phyloP scores from a whole-genome alignment of 2,329 filamentous ascomycete species.

The Aspergillus sp. region DNA sequence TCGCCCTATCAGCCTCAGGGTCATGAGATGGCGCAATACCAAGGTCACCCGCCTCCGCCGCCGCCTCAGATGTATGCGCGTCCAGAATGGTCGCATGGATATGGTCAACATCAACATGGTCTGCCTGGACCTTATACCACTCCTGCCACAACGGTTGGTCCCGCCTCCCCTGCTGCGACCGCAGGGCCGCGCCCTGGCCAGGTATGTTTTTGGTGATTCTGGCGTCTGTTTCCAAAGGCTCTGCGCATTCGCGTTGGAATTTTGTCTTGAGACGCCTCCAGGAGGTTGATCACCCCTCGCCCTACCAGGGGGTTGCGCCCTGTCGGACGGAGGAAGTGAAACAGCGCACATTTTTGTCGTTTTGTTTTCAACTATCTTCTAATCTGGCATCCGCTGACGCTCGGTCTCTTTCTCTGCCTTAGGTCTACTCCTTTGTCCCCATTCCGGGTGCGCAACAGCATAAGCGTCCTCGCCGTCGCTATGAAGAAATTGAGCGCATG shows the following conservation, averaged over 20 bases:
- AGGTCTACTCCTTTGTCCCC: slow-evolving; percentile 97
- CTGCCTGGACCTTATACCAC: slow-evolving; percentile 49
- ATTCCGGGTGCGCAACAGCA: slow-evolving; percentile 97
- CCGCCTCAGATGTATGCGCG: slow-evolving; percentile 48
- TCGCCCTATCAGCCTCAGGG: slow-evolving; percentile 80
- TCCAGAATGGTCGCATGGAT: slow-evolving; percentile 46
- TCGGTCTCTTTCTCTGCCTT: slow-evolving; percentile 23
- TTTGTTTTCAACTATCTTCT: not conserved
- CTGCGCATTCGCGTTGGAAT: slow-evolving; percentile 23
- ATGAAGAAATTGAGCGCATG: slow-evolving; percentile 99
- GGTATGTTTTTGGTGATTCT: slow-evolving; percentile 51
- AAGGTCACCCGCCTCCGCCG: slow-evolving; percentile 45
- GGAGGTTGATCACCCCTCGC: slow-evolving; percentile 8
- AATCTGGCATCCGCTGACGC: not conserved
- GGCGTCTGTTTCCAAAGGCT: slow-evolving; percentile 29
- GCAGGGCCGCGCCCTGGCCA: slow-evolving; percentile 61
- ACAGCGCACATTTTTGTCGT: slow-evolving; percentile 22
- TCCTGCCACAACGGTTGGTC: slow-evolving; percentile 57
- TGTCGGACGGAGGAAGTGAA: slow-evolving; percentile 11
- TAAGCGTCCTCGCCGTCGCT: slow-evolving; percentile 87
- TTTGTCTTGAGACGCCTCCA: slow-evolving; percentile 28
- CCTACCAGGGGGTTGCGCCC: slow-evolving; percentile 14
- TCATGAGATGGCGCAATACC: slow-evolving; percentile 79
- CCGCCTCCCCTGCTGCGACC: slow-evolving; percentile 58
- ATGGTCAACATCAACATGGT: slow-evolving; percentile 46